Conservation (phyloP, 768 basidiomycete species). For the Phanerodontia chrysosporium region DNA sequence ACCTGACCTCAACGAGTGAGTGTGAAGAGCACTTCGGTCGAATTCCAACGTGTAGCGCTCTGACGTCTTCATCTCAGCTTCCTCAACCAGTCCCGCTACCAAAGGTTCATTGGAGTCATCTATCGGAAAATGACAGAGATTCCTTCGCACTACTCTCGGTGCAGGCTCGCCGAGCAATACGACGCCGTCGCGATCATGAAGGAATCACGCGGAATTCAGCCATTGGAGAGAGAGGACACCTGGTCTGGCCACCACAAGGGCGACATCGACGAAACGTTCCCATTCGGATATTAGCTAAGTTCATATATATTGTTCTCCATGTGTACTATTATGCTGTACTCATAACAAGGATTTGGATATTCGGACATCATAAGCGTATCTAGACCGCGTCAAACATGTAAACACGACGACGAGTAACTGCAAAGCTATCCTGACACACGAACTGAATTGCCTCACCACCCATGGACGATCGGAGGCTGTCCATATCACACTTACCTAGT, state of each 20-base stretch:
- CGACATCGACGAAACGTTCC: slow-evolving; percentile 19
- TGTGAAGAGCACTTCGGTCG: background rate
- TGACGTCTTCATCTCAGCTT: slow-evolving; percentile 9
- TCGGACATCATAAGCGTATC: no score
- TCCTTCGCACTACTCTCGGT: slow-evolving; percentile 25
- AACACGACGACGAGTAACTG: no score
- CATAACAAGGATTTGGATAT: no score
- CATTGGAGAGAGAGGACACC: slow-evolving; percentile 19
- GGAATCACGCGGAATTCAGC: slow-evolving; percentile 19
- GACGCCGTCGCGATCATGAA: slow-evolving; percentile 22
- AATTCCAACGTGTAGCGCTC: background rate
- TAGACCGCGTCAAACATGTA: no score
- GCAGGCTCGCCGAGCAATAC: slow-evolving; percentile 23
- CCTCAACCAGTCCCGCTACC: slow-evolving; percentile 20
- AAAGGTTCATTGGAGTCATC: slow-evolving; percentile 28
- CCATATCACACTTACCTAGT: no score
- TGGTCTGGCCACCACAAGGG: slow-evolving; percentile 13
- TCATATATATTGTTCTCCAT: background rate
- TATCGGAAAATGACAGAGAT: slow-evolving; percentile 23
- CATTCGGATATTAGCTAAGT: slow-evolving; percentile 14
- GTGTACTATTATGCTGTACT: background rate
- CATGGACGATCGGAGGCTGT: no score
- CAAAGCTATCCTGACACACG: no score
- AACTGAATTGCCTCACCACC: no score
- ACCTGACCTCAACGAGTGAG: slow-evolving; percentile 19